Percentiles rank a stretch among this genome's conserved stretches.
Conservation (phyloP, 2,329 filamentous ascomycete genomes). For the Truncatella angustata region DNA sequence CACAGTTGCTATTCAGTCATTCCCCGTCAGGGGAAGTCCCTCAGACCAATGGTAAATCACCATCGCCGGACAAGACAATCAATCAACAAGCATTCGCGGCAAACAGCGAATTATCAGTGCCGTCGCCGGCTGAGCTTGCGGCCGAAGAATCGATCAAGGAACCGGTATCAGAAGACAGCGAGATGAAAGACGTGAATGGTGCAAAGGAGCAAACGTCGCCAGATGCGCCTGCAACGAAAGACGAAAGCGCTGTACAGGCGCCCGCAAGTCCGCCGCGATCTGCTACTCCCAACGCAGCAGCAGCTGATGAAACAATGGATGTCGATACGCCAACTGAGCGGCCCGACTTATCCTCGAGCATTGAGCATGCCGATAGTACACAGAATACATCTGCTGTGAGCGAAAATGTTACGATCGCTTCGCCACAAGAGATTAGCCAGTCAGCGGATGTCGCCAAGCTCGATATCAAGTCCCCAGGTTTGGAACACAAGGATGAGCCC, state of each 20-base stretch:
- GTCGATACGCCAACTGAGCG: slow-evolving; percentile 23
- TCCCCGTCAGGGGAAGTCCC: slow-evolving; percentile 14
- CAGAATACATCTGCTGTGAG: slow-evolving; percentile 21
- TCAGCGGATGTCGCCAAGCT: slow-evolving; percentile 29
- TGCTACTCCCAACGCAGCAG: background rate
- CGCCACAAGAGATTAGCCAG: slow-evolving; percentile 30
- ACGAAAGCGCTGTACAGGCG: background rate
- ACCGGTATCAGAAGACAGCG: slow-evolving; percentile 13
- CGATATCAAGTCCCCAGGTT: slow-evolving; percentile 23
- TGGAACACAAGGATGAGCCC: slow-evolving; percentile 19
- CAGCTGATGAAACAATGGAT: slow-evolving; percentile 26
- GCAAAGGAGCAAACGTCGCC: slow-evolving; percentile 12
- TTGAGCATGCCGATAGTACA: slow-evolving; percentile 19
- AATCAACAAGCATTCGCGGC: slow-evolving; percentile 22
- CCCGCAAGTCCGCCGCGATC: background rate
- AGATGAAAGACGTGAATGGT: slow-evolving; percentile 19
- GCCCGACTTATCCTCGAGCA: slow-evolving; percentile 17
- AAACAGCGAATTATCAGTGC: slow-evolving; percentile 18
- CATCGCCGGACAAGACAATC: slow-evolving; percentile 11
- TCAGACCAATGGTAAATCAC: slow-evolving; percentile 21
- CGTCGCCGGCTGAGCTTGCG: slow-evolving; percentile 8
- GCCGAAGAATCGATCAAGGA: slow-evolving; percentile 9
- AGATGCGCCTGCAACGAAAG: background rate
- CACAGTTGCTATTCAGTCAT: background rate
- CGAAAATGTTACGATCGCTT: slow-evolving; percentile 21